Evolutionary conservation across 352 stramenopile species (phyloP), one percentile per base, ranked within the genome.

Genomic region (Phytophthora multivora): DNA sequence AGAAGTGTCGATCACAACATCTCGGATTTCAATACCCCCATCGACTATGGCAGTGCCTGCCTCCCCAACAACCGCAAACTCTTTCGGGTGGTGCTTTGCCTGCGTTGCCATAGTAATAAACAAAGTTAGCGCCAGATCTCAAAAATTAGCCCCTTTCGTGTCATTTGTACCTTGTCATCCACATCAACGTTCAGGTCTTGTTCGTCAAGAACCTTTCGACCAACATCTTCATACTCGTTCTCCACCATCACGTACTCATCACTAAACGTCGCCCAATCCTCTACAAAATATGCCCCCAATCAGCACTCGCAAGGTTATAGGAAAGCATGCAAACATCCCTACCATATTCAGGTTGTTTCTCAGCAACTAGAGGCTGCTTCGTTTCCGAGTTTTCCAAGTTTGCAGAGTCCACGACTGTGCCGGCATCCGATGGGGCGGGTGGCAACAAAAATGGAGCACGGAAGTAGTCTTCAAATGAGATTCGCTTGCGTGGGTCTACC

Each of bases 211-310:
- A 93, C 71, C 46, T 90, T 84, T 3, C 83, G 77, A 3, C 83
- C 83, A 9, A 93, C 69, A 45, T 91, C 83, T 64, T 93, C 83
- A 49, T 91, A 93, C 58, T 93, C 81, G 31, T 79, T 89, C 54
- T 93, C 83, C 16, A 93, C 83, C 56, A 93, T 90, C 31, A 93
- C 83, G 39, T 93, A 93, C 42, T 92, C 83, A 47, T 93, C 83
- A 39, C 83, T 93, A 46, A 84, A 86, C 0, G 75, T 81, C 31
- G 75, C 75, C 82, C 78, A 91, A 45, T 91, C 82, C 43, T 87
- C 77, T 86, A 46, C 30, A 61, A 40, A 55, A 30, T n/a, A 45
- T 26, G 10, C 48, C 11, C 7, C 21, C 21, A 33, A 12, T 33
- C 28, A 33, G 28, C 11, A 31, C 7, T 23, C 28, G 1, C 28